These are phyloP conservation scores for Globisporangium nunn DNA, from an alignment of 352 stramenopile species.

Conservation along the genomic window DNA sequence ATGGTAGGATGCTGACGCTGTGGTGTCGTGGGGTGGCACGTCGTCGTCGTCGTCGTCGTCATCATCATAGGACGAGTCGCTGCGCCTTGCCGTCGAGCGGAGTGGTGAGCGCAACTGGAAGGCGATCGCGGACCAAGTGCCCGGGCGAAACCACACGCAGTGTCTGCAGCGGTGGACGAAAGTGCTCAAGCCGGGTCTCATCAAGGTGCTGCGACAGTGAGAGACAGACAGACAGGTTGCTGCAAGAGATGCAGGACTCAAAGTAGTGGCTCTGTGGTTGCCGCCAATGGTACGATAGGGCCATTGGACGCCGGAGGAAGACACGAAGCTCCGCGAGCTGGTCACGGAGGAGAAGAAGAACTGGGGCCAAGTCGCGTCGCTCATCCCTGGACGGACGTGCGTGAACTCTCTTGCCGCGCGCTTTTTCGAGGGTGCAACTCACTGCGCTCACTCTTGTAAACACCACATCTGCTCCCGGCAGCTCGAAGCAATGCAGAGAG, in stretches of 20 bases:
- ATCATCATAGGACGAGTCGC: constrained; percentile 55
- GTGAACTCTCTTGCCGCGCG: constrained; percentile 7
- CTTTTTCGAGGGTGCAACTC: background rate
- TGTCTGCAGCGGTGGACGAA: constrained; percentile 92
- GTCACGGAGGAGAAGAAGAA: constrained; percentile 87
- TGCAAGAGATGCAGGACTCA: background rate
- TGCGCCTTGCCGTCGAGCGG: constrained; percentile 75
- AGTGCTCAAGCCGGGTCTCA: constrained; percentile 89
- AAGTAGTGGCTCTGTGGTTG: no score
- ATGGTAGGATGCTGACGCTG: background rate
- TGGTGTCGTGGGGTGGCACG: background rate
- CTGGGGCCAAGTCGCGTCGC: constrained; percentile 82
- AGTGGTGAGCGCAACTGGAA: constrained; percentile 88
- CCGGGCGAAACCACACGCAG: constrained; percentile 89
- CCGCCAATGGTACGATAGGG: constrained; percentile 31
- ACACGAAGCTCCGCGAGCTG: constrained; percentile 74
- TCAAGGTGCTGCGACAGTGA: constrained; percentile 43
- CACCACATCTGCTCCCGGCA: constrained; percentile 14
- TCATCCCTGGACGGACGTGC: constrained; percentile 80
- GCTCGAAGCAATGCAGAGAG: constrained; percentile 90
- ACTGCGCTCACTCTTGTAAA: background rate
- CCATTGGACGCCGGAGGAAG: constrained; percentile 89
- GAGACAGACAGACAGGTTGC: no score
- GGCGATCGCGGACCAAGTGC: constrained; percentile 88
- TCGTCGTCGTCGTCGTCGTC: no score